Base-by-base conservation (phyloP, 2,329 filamentous ascomycete genomes). In the Diaporthe humulicola region DNA sequence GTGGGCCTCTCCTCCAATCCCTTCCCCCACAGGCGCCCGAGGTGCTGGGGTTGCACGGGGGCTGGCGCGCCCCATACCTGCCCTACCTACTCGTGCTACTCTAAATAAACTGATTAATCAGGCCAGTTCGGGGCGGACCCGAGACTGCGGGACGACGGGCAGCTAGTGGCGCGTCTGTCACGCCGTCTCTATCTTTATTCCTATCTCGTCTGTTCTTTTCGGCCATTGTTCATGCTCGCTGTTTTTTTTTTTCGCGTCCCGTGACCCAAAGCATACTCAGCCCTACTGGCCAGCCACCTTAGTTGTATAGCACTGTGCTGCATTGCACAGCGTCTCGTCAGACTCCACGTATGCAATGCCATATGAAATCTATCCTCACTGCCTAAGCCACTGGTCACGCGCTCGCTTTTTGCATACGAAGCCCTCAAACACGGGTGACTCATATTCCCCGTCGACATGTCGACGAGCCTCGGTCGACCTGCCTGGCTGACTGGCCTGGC, bases 61-160 rank as follows among this genome's bases (percentile, higher is more conserved):
- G 36, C 36, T 57, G 54, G 57, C 36, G 57, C 57, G 57, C 57
- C 57, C 57, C 57, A 12, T 28, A 57, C 14, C 45, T 19, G 17
- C 45, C 19, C 45, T 22, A 22, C 6, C 42, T 45, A 45, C 28
- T 28, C 10, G 9, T 5, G 33, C 40, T 66, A 33, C 50, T 70
- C 50, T 56, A 57, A 57, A 56, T 48, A 58, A 42, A 42, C 57
- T 60, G 57, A 61, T 61, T 42, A 19, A 66, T 66, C 60, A 66
- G 61, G 42, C 61, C 61, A 67, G 61, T 25, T 67, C 61, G 61
- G 61, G 50, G 57, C 57, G 57, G 70, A 64, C 70, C 70, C 70
- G 70, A 72, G 50, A 17, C 10, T 25, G 70, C 70, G 70, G 70
- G 42, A 72, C 30, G 54, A 54, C 36, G 56, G 57, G 57, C 70